These are phyloP conservation scores for Xylaria acuta DNA, from an alignment of 495 filamentous ascomycete genomes.

Conservation along the genomic window DNA sequence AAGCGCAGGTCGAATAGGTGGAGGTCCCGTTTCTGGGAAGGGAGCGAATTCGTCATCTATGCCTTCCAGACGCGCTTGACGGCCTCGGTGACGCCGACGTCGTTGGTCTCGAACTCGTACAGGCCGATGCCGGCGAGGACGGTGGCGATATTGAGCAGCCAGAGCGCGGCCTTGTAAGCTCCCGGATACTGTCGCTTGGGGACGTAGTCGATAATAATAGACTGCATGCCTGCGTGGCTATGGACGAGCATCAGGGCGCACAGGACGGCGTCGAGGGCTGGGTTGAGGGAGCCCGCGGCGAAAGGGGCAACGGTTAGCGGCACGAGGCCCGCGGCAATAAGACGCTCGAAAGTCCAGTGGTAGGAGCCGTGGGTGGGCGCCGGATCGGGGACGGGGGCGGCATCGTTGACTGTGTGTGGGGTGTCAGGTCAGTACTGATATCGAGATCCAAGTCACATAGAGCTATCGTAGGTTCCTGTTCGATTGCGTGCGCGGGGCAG, in stretches of 20 bases:
- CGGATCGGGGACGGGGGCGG: slow-evolving; percentile 73
- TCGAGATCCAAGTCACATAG: too few species aligned
- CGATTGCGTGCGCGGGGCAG: slow-evolving; percentile 6
- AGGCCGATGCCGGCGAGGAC: slow-evolving; percentile 82
- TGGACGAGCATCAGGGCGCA: slow-evolving; percentile 86
- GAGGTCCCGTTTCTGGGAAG: neutral
- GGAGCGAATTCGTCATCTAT: slow-evolving; percentile 31
- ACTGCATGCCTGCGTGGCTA: slow-evolving; percentile 93
- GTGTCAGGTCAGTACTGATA: neutral
- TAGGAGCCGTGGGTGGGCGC: slow-evolving; percentile 87
- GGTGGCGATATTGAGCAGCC: slow-evolving; percentile 80
- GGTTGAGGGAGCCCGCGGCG: slow-evolving; percentile 88
- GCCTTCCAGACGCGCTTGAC: slow-evolving; percentile 87
- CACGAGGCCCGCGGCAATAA: slow-evolving; percentile 77
- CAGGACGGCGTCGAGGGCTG: slow-evolving; percentile 82
- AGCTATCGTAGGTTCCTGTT: neutral
- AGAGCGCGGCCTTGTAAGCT: slow-evolving; percentile 66
- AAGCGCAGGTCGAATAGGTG: neutral
- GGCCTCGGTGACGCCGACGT: slow-evolving; percentile 90
- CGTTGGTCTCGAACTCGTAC: slow-evolving; percentile 99
- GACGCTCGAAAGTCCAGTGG: slow-evolving; percentile 96
- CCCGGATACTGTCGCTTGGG: slow-evolving; percentile 74
- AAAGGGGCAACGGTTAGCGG: slow-evolving; percentile 91
- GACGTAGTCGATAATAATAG: slow-evolving; percentile 89
- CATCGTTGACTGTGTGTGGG: slow-evolving; percentile 75